These are phyloP conservation scores for Candida silvicultrix DNA, from an alignment of 805 yeast genomes.

Conservation along the genomic window DNA sequence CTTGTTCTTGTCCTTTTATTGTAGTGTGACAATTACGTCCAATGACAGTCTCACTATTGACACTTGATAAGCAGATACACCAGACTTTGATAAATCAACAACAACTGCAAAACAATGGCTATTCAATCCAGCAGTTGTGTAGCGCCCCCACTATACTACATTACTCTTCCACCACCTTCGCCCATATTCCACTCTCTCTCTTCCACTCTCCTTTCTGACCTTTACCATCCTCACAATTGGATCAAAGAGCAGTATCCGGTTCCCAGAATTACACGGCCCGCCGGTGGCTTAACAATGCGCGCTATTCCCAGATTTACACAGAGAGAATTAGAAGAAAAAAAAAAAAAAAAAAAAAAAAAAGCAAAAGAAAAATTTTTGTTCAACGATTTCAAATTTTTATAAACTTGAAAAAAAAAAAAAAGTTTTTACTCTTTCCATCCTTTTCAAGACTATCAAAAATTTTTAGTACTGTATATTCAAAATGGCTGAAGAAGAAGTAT, in stretches of 20 bases:
- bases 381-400: background rate
- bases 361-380: background rate
- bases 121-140: no score
- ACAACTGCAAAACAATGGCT: background rate
- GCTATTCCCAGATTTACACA: background rate
- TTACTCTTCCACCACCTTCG: no score
- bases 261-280: background rate
- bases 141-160: no score
- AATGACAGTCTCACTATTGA: background rate
- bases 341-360: background rate
- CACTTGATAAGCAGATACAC: no score
- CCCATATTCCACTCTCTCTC: no score
- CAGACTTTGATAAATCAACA: background rate
- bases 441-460: background rate
- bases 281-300: background rate
- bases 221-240: background rate
- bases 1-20: no score
- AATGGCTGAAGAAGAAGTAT: conserved; percentile 1
- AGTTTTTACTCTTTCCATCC: background rate
- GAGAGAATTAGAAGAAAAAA: background rate
- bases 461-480: background rate
- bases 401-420: background rate
- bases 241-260: background rate
- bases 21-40: background rate
- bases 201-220: background rate